Evolutionary conservation across 352 stramenopile genomes (phyloP), one percentile per base, ranked within the genome.

Genomic region (Phytophthora hybrid): DNA sequence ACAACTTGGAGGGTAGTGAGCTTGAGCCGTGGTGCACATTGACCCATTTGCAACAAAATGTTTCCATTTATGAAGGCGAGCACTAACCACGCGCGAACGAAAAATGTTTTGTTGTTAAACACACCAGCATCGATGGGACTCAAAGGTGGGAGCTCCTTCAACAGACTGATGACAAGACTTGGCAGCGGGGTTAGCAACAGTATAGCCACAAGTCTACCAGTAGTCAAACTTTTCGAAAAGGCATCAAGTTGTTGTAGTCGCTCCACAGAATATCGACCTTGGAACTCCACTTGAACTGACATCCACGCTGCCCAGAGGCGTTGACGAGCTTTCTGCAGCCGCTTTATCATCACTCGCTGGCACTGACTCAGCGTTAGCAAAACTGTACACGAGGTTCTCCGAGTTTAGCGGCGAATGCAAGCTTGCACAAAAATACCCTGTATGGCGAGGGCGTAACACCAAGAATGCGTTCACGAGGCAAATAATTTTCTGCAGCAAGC

Each of bases 231-330:
- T n/a, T 18, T 49, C 1, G 44, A 62, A 26, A 77, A 81, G 5
- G 3, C 2, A 1, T 23, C 14, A 21, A 21, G 37, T 66, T 5
- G 52, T 41, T 14, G 23, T 34, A 77, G 39, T 32, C 69, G 39
- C 18, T 53, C 32, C 7, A 68, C 5, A 1, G 74, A 80, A 60
- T 77, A 80, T 13, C 61, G 49, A 1, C 74, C 74, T 29, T 77
- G 69, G 16, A 77, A 61, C 55, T 77, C 69, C 5, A 74, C 68
- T 61, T 77, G 51, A 14, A 59, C 46, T n/a, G 34, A 29, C 4
- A 32, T 66, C 41, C 58, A 64, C 10, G 23, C 21, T 14, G 51
- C 51, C 51, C 51, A 34, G 51, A 56, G 51, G 21, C 51, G 23
- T 21, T 31, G 9, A 56, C 21, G 19, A 9, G 51, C 51, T 32